A percentile compares a stretch with the other conserved stretches of the same genome.
Evolutionary conservation across 305 asterid species (phyloP).

Genomic region (Fraxinus platypoda): DNA sequence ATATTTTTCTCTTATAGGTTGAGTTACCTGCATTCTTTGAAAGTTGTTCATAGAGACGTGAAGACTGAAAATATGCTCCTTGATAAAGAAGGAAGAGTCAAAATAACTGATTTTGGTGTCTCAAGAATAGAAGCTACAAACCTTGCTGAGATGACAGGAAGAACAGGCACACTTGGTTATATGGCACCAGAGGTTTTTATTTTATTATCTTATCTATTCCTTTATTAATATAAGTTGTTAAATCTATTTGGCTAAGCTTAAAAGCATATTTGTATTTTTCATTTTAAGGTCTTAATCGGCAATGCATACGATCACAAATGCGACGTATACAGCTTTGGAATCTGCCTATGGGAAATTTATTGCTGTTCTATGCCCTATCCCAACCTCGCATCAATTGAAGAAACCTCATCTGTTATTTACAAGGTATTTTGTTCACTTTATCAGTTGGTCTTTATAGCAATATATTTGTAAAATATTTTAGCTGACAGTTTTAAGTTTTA

Average conservation of each 20-base stretch:
- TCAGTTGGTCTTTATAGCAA: not conserved
- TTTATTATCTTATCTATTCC: too few relatives aligned
- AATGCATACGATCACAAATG: conserved; percentile 20
- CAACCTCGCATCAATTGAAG: not conserved
- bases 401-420: not conserved
- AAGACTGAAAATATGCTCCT: conserved; percentile 3
- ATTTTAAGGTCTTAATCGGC: not conserved
- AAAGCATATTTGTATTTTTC: not conserved
- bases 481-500: not conserved
- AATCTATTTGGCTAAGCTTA: not conserved
- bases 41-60: conserved; percentile 16
- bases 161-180: conserved; percentile 17
- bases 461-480: too few relatives aligned
- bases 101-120: conserved; percentile 27
- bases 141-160: conserved; percentile 17
- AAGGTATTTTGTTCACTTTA: not conserved
- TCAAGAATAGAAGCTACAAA: conserved; percentile 20
- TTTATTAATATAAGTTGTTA: too few relatives aligned
- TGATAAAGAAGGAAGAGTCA: conserved; percentile 12
- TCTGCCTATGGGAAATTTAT: conserved; percentile 25
- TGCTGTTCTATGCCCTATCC: not conserved
- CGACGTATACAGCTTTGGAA: conserved; percentile 23
- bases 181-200: conserved; percentile 25
- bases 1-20: not conserved
- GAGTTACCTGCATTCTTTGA: conserved; percentile 18